phyloP scores from a whole-genome alignment of 2,329 filamentous ascomycete genomes.

The Paecilomyces niveus region DNA sequence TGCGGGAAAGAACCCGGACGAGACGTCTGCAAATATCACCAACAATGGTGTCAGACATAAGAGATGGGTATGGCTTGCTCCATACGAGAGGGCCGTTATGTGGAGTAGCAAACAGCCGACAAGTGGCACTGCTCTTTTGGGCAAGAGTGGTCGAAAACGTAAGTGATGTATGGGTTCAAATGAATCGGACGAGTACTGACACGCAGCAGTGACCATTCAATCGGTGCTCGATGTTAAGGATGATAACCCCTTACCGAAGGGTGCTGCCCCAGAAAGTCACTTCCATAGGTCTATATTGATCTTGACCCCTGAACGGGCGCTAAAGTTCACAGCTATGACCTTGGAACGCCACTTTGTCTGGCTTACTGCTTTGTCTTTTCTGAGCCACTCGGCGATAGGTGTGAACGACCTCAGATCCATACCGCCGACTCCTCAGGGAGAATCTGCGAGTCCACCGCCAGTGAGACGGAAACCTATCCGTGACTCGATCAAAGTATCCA shows the following conservation, averaged over 20 bases:
- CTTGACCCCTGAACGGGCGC: slow-evolving; percentile 80
- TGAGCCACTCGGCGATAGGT: slow-evolving; percentile 80
- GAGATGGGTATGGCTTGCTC: slow-evolving; percentile 97
- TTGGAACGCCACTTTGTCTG: slow-evolving; percentile 88
- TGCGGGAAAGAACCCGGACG: slow-evolving; percentile 51
- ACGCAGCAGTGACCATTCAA: slow-evolving; percentile 71
- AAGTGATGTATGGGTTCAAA: slow-evolving; percentile 41
- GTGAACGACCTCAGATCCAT: slow-evolving; percentile 64
- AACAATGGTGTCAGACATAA: slow-evolving; percentile 70
- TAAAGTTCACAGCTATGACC: slow-evolving; percentile 86
- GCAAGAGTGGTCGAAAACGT: slow-evolving; percentile 92
- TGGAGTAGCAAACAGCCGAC: slow-evolving; percentile 98
- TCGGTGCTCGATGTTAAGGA: slow-evolving; percentile 97
- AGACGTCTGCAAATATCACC: slow-evolving; percentile 63
- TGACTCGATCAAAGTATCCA: slow-evolving; percentile 84
- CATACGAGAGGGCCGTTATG: slow-evolving; percentile 90
- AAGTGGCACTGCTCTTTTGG: slow-evolving; percentile 77
- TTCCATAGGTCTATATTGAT: slow-evolving; percentile 96
- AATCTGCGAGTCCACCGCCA: slow-evolving; percentile 31
- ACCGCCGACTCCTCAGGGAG: slow-evolving; percentile 45
- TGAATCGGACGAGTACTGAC: slow-evolving; percentile 20
- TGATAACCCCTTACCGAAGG: slow-evolving; percentile 76
- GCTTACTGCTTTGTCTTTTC: slow-evolving; percentile 89
- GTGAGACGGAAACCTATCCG: slow-evolving; percentile 59
- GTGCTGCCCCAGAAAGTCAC: slow-evolving; percentile 45